These are phyloP conservation scores for Tetradesmus obliquus DNA, from an alignment of 139 green algal genomes.

Conservation along the genomic window DNA sequence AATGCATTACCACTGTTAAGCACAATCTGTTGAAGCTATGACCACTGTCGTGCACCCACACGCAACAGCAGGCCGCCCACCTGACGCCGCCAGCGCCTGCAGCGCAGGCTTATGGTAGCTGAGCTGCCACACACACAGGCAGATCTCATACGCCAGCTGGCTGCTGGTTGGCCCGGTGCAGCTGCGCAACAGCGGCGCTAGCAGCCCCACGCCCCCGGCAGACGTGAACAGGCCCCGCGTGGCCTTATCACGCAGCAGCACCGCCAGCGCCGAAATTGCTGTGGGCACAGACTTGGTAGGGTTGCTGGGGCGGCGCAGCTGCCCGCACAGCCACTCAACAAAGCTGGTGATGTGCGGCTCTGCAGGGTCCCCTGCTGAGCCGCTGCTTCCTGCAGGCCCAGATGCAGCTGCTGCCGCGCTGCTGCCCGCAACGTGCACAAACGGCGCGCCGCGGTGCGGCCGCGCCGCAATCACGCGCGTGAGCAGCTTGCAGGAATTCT, in stretches of 20 bases:
- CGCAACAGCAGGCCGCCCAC: neutral
- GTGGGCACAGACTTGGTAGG: slow-evolving; percentile 63
- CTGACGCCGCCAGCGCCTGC: slow-evolving; percentile 65
- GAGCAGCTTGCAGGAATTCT: slow-evolving; percentile 85
- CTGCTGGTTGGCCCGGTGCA: slow-evolving; percentile 68
- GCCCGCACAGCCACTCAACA: slow-evolving; percentile 88
- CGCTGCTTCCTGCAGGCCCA: neutral
- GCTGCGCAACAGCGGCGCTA: slow-evolving; percentile 76
- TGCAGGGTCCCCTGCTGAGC: neutral
- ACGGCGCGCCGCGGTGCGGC: slow-evolving; percentile 60
- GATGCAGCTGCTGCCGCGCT: slow-evolving; percentile 15
- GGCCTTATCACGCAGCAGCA: slow-evolving; percentile 82
- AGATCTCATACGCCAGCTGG: slow-evolving; percentile 96
- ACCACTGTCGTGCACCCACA: neutral
- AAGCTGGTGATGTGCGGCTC: slow-evolving; percentile 72
- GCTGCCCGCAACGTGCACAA: slow-evolving; percentile 45
- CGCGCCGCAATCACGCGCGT: slow-evolving; percentile 71
- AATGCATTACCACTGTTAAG: no score
- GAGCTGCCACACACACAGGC: slow-evolving; percentile 94
- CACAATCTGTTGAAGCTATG: no score
- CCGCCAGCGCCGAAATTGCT: slow-evolving; percentile 72
- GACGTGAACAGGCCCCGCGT: slow-evolving; percentile 76
- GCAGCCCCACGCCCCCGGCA: slow-evolving; percentile 65
- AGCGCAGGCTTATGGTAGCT: slow-evolving; percentile 80
- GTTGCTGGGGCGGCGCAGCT: slow-evolving; percentile 87